These are phyloP conservation scores for Brassica juncea DNA, from an alignment of 345 rosid species.

Conservation along the genomic window DNA sequence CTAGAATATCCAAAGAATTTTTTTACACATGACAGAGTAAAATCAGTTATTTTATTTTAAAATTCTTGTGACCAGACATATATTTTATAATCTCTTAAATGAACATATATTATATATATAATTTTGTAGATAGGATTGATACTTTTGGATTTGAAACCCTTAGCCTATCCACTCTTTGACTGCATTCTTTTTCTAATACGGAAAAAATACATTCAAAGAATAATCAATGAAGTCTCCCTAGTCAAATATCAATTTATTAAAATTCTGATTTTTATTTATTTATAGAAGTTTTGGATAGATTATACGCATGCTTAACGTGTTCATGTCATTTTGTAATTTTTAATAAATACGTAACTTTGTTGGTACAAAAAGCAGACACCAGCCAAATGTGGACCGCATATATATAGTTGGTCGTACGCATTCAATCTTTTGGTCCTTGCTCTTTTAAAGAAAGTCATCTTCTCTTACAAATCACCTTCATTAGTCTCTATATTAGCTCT, in stretches of 20 bases:
- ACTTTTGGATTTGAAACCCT: neutral
- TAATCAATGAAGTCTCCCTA: neutral
- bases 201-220: neutral
- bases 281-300: neutral
- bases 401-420: constrained; percentile 27
- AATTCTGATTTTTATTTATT: neutral
- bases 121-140: neutral
- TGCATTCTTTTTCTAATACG: neutral
- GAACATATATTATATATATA: neutral
- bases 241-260: neutral
- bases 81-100: neutral
- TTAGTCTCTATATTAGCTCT: neutral
- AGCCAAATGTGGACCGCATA: constrained; percentile 38
- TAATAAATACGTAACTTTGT: neutral
- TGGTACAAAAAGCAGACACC: neutral
- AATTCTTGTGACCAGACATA: neutral
- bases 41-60: neutral
- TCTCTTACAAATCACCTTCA: neutral
- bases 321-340: neutral
- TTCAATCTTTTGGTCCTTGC: constrained; percentile 12
- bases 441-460: constrained; percentile 9
- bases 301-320: neutral
- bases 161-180: neutral
- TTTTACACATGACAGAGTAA: neutral
- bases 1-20: neutral